Conservation (phyloP, 306 rosid species). For the Vicia villosa region DNA sequence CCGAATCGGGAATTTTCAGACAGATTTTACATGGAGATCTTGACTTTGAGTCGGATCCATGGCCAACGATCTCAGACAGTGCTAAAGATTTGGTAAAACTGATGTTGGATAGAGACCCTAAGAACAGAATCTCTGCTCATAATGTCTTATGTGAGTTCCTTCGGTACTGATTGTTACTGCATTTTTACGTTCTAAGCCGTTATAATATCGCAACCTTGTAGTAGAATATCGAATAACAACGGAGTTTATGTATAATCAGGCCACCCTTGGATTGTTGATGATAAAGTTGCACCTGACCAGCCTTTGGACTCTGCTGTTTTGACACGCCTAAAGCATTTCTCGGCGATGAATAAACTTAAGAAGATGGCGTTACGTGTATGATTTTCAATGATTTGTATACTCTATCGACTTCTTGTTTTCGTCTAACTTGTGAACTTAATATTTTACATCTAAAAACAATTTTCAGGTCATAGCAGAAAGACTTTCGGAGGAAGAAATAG, state of each 20-base stretch:
- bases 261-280: constrained; percentile 90
- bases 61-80: constrained; percentile 82
- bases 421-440: constrained; percentile 5
- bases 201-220: constrained; percentile 16
- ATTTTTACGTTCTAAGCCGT: constrained; percentile 26
- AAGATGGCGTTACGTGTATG: constrained; percentile 89
- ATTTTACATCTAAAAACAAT: not conserved
- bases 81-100: constrained; percentile 72
- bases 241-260: constrained; percentile 53
- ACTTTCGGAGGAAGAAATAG: constrained; percentile 93
- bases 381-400: constrained; percentile 4
- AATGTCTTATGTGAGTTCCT: constrained; percentile 80
- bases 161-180: constrained; percentile 19
- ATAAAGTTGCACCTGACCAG: constrained; percentile 81
- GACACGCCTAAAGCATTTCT: constrained; percentile 86
- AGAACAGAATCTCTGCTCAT: constrained; percentile 72
- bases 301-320: constrained; percentile 91
- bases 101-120: constrained; percentile 87
- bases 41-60: constrained; percentile 79
- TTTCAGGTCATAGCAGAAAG: constrained; percentile 87
- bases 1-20: constrained; percentile 84
- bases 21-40: constrained; percentile 70
- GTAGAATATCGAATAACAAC: constrained; percentile 28
- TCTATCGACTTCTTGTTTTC: constrained; percentile 16
- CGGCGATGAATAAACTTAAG: constrained; percentile 87